A percentile compares a stretch with the other conserved stretches of the same genome.
phyloP scores from a whole-genome alignment of 2,329 filamentous ascomycete genomes.

The Arthrobotrys musiformis region DNA sequence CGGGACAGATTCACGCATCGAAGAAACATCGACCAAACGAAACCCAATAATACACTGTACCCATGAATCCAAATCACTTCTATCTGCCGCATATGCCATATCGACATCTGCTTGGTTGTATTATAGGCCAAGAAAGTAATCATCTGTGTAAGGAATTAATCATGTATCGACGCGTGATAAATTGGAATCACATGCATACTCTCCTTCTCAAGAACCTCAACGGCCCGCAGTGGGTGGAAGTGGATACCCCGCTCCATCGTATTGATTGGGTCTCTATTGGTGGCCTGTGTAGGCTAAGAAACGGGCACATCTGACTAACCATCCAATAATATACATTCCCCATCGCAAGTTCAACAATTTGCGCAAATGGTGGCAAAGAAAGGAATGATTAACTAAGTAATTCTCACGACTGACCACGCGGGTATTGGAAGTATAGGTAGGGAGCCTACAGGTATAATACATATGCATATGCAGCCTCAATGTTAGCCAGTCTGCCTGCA shows the following conservation, averaged over 20 bases:
- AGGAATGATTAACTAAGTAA: conserved; percentile 1
- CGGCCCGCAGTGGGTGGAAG: too few species aligned
- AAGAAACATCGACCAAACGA: too few species aligned
- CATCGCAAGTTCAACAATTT: neutral
- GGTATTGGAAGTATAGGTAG: neutral
- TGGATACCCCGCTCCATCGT: neutral
- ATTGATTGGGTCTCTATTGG: neutral
- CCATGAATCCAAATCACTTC: too few species aligned
- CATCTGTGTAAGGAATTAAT: neutral
- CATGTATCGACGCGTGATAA: neutral
- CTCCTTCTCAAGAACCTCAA: neutral
- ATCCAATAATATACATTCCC: conserved; percentile 12
- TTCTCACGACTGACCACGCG: neutral
- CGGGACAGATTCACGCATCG: too few species aligned
- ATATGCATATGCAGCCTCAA: neutral
- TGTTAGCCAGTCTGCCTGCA: neutral
- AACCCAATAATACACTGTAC: too few species aligned
- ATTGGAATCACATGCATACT: neutral
- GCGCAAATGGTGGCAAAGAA: conserved; percentile 5
- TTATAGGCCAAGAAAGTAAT: neutral
- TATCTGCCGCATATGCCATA: too few species aligned
- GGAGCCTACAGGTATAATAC: neutral
- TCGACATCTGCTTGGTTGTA: too few species aligned
- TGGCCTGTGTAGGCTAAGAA: too few species aligned
- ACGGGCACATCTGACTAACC: neutral